Evolutionary conservation across 441 rosid species (phyloP).

Genomic region (Manihot esculenta): DNA sequence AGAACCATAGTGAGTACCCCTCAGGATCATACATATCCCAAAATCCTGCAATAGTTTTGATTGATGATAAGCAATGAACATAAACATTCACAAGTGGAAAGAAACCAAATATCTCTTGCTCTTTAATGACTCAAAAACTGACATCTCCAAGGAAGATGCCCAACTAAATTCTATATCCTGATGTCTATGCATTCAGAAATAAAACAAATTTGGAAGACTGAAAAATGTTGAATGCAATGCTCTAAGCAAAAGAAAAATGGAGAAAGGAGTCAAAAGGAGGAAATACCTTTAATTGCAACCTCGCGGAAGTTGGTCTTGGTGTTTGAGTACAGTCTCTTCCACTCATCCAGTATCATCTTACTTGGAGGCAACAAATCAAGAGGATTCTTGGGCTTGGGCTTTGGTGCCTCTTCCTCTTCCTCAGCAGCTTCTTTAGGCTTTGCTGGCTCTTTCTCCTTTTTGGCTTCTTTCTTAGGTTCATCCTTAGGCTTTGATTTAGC

Average conservation of each 20-base stretch:
- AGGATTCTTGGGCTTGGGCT: slow-evolving; percentile 90
- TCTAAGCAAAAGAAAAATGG: background rate
- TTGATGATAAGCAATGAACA: no score
- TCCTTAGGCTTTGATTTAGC: slow-evolving; percentile 66
- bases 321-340: slow-evolving; percentile 98
- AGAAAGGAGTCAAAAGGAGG: background rate
- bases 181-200: no score
- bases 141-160: background rate
- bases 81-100: no score
- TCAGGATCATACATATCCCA: slow-evolving; percentile 99
- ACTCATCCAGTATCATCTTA: slow-evolving; percentile 86
- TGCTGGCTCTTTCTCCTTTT: slow-evolving; percentile 52
- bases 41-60: slow-evolving; percentile 57
- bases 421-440: slow-evolving; percentile 48
- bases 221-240: background rate
- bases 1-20: slow-evolving; percentile 96
- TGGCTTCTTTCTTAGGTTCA: slow-evolving; percentile 60
- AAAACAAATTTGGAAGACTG: background rate
- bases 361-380: slow-evolving; percentile 93
- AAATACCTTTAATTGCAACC: slow-evolving; percentile 83
- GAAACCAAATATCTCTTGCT: background rate
- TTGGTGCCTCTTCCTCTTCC: slow-evolving; percentile 81
- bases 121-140: background rate
- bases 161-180: background rate
- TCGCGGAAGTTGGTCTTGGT: slow-evolving; percentile 95